Evolutionary conservation across 257 asterid genomes (phyloP), one percentile per base, ranked within the genome.

Genomic region (Lavandula angustifolia): DNA sequence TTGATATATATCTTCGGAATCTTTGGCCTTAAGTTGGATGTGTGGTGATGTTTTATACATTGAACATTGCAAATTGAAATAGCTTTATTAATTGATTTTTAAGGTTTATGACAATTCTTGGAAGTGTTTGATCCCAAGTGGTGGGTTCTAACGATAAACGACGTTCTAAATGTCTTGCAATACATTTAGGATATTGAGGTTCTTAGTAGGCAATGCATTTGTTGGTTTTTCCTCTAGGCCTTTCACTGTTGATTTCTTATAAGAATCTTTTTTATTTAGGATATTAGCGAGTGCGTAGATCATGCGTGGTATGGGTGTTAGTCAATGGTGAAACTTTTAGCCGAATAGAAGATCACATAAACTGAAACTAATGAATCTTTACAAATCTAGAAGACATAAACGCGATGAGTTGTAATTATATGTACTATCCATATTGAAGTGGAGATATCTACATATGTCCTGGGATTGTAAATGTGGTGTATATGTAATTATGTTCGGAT

Each of bases 111-210:
- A 31, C 10, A 32, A 16, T 31, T 6, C n/a, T 53, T 32, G 14
- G 17, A 68, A 14, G 62, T 8, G 17, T 62, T 27, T 57, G 65
- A 50, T 62, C 67, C 40, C 34, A 22, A 6, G 6, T 69, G 49
- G 44, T 18, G 40, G 42, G 51, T 47, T 64, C 54, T 69, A 43
- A 42, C 49, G 16, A 69, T 58, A 48, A n/a, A 29, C 48, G 7
- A 31, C 47, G 49, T 57, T 53, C 46, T 63, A 57, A 32, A 14
- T 34, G 29, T 64, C 64, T 50, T 8, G 27, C 4, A 14, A 41
- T 67, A 9, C 14, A 49, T 48, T 37, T 46, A 29, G 34, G 50
- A 29, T 33, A 22, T 27, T 37, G 32, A 32, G 40, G 52, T 72
- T 49, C 31, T 63, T 74, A 32, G 47, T 56, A 59, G 17, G 53